A percentile compares a stretch with the other conserved stretches of the same genome.
Evolutionary conservation across 768 basidiomycete species (phyloP).

Genomic region (Artomyces pyxidatus): DNA sequence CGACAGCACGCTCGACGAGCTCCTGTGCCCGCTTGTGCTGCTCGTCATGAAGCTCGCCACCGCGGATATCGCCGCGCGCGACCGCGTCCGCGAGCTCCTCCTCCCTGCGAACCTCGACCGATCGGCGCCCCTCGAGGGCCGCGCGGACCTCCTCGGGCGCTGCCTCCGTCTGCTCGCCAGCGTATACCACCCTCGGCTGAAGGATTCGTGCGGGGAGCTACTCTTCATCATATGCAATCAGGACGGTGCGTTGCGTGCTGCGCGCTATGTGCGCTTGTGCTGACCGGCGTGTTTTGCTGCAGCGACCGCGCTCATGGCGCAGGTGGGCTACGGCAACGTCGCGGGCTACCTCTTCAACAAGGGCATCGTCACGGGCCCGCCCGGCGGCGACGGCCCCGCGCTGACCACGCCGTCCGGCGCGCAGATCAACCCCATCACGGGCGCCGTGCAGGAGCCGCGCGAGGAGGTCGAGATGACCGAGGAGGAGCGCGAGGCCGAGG

Average conservation of each 20-base stretch:
- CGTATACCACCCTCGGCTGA: conserved; percentile 65
- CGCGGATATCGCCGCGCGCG: conserved; percentile 50
- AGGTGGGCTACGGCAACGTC: conserved; percentile 92
- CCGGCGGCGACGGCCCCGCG: conserved; percentile 25
- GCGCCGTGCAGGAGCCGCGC: conserved; percentile 40
- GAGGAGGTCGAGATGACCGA: conserved; percentile 68
- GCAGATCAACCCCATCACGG: conserved; percentile 81
- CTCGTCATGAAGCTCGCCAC: conserved; percentile 65
- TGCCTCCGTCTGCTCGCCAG: conserved; percentile 69
- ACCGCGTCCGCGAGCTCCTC: conserved; percentile 56
- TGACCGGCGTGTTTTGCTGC: background rate
- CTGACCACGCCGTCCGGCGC: conserved; percentile 28
- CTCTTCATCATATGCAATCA: conserved; percentile 77
- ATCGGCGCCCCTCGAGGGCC: conserved; percentile 61
- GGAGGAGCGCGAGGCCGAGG: conserved; percentile 91
- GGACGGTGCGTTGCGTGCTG: conserved; percentile 40
- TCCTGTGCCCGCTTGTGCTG: conserved; percentile 67
- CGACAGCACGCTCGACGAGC: conserved; percentile 65
- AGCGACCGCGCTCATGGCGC: conserved; percentile 67
- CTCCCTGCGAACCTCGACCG: conserved; percentile 79
- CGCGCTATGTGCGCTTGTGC: background rate
- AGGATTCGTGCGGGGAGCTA: conserved; percentile 79
- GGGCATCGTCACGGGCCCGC: conserved; percentile 65
- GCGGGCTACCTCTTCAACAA: conserved; percentile 93
- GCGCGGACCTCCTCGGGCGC: conserved; percentile 68